phyloP scores from a whole-genome alignment of 495 filamentous ascomycete species.

The Cairneyella variabilis region DNA sequence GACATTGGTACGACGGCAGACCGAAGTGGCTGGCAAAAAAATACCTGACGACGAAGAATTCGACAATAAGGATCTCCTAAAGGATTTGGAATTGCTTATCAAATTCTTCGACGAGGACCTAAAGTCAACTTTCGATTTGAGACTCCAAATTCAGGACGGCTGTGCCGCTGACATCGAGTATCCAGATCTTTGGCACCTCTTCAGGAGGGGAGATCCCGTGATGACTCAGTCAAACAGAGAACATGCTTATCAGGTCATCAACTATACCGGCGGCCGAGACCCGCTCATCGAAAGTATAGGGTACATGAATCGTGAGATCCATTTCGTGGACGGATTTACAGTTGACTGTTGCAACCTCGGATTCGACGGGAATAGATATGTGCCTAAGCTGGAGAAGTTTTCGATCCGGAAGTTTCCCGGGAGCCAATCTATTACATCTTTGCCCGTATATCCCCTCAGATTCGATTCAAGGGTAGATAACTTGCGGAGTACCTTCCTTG shows the following conservation, averaged over 20 bases:
- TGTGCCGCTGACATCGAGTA: neutral
- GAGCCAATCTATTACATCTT: neutral
- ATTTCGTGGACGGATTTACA: neutral
- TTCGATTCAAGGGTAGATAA: neutral
- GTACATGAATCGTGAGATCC: neutral
- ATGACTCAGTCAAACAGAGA: neutral
- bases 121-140: slow-evolving; percentile 1
- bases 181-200: slow-evolving; percentile 2
- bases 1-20: neutral
- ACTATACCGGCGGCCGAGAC: neutral
- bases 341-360: slow-evolving; percentile 3
- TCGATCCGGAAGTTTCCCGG: neutral
- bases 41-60: neutral
- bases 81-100: neutral
- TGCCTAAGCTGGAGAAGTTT: neutral
- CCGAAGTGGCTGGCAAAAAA: neutral
- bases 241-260: neutral
- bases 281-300: neutral
- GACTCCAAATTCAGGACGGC: neutral
- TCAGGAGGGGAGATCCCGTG: neutral
- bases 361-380: neutral
- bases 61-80: neutral
- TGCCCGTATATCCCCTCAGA: neutral
- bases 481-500: neutral
- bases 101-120: slow-evolving; percentile 2